Percentiles rank a stretch among this genome's conserved stretches.
Conservation (phyloP, 768 basidiomycete species). For the Pisolithus orientalis region DNA sequence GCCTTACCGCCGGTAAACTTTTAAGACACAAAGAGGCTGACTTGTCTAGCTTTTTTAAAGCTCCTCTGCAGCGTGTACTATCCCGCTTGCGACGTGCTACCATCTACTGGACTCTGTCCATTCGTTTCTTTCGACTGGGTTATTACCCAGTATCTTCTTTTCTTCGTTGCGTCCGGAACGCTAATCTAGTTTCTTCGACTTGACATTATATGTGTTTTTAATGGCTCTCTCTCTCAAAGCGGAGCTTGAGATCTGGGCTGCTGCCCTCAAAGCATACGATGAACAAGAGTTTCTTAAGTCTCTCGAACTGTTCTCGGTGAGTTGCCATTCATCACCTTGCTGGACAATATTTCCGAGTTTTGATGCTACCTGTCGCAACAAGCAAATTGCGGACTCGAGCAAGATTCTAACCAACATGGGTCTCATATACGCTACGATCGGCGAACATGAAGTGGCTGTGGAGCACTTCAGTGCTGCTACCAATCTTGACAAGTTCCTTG, state of each 20-base stretch:
- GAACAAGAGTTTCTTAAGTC: conserved; percentile 72
- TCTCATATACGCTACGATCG: conserved; percentile 86
- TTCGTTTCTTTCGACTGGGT: conserved; percentile 1
- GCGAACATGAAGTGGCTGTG: conserved; percentile 82
- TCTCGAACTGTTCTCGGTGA: conserved; percentile 68
- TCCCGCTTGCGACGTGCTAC: too few relatives aligned
- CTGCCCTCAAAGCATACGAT: conserved; percentile 87
- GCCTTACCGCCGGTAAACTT: too few relatives aligned
- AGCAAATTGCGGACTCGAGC: conserved; percentile 79
- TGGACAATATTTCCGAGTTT: background rate
- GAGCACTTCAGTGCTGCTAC: conserved; percentile 76
- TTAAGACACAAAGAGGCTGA: too few relatives aligned
- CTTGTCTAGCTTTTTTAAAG: too few relatives aligned
- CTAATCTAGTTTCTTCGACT: conserved; percentile 10
- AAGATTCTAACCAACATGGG: conserved; percentile 93
- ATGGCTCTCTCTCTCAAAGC: conserved; percentile 49
- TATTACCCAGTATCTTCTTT: background rate
- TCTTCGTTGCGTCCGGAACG: conserved; percentile 23
- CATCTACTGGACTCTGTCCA: background rate
- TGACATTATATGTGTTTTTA: conserved; percentile 3
- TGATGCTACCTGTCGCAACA: background rate
- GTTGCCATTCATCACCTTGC: conserved; percentile 16
- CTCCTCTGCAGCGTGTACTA: too few relatives aligned
- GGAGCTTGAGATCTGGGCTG: conserved; percentile 81
- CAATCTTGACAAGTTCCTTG: conserved; percentile 75